These are phyloP conservation scores for Mrakia frigida DNA, from an alignment of 768 basidiomycete genomes.

Conservation along the genomic window DNA sequence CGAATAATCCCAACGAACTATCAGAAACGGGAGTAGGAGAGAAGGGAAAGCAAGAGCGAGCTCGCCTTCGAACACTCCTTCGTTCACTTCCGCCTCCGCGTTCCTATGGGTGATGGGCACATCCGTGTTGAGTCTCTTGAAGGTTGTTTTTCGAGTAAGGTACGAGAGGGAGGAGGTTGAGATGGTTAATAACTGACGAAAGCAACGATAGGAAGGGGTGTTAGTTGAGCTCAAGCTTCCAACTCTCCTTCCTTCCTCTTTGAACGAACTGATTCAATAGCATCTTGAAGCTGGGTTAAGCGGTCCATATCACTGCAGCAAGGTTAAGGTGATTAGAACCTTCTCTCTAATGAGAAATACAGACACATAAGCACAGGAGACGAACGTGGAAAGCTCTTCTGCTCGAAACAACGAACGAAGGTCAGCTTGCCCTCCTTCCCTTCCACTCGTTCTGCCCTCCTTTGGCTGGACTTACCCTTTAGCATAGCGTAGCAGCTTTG, in stretches of 20 bases:
- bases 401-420: background rate
- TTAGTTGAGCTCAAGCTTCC: background rate
- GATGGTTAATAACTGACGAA: slow-evolving; percentile 67
- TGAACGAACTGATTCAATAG: slow-evolving; percentile 69
- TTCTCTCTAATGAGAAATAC: background rate
- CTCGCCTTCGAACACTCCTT: slow-evolving; percentile 64
- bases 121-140: slow-evolving; percentile 68
- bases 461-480: background rate
- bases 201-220: background rate
- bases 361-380: background rate
- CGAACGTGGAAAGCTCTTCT: slow-evolving; percentile 20
- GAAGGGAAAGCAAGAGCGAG: background rate
- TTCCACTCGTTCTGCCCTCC: background rate
- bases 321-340: background rate
- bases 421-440: background rate
- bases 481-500: slow-evolving; percentile 13
- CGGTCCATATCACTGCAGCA: slow-evolving; percentile 79
- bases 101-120: slow-evolving; percentile 80
- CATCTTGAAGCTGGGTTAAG: slow-evolving; percentile 91
- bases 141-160: slow-evolving; percentile 68
- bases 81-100: slow-evolving; percentile 65
- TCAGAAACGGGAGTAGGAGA: background rate
- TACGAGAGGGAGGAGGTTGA: slow-evolving; percentile 79
- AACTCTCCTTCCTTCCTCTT: too few relatives aligned
- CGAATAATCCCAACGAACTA: background rate